Evolutionary conservation across 257 asterid genomes (phyloP).

Genomic region (Datura wrightii): DNA sequence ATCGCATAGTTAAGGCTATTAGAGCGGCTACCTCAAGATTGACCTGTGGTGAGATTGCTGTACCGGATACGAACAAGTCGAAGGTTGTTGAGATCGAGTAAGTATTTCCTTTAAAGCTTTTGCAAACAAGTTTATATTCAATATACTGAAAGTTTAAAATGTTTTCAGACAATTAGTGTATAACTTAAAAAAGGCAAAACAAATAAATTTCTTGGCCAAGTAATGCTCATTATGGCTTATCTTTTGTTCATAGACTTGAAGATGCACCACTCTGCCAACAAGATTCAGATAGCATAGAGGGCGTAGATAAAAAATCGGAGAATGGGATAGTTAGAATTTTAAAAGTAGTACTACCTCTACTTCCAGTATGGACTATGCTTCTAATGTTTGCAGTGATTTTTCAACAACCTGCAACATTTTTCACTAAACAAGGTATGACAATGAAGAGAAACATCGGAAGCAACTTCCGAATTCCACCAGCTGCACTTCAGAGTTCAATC

Average conservation of each 20-base stretch:
- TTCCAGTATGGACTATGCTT: conserved; percentile 86
- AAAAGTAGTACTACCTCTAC: conserved; percentile 54
- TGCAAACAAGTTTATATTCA: not conserved
- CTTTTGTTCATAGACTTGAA: conserved; percentile 58
- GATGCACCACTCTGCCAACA: conserved; percentile 49
- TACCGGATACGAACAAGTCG: conserved; percentile 32
- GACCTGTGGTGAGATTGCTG: conserved; percentile 38
- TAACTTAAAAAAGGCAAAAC: too few relatives aligned
- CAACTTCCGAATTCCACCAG: conserved; percentile 86
- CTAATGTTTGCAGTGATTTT: conserved; percentile 87
- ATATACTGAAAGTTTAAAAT: not conserved
- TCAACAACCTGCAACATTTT: conserved; percentile 93
- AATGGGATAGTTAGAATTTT: conserved; percentile 44
- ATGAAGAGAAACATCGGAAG: conserved; percentile 70
- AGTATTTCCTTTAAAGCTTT: conserved; percentile 37
- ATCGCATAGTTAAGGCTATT: conserved; percentile 43
- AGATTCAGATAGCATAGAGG: conserved; percentile 35
- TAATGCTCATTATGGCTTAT: not conserved
- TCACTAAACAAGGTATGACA: conserved; percentile 96
- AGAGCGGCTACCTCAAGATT: conserved; percentile 53
- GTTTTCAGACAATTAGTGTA: not conserved
- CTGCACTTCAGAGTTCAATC: conserved; percentile 94
- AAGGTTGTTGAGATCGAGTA: conserved; percentile 71
- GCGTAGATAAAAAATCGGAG: conserved; percentile 28
- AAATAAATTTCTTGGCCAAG: too few relatives aligned